phyloP scores from a whole-genome alignment of 164 flowering plant genomes.

The Malania oleifera region DNA sequence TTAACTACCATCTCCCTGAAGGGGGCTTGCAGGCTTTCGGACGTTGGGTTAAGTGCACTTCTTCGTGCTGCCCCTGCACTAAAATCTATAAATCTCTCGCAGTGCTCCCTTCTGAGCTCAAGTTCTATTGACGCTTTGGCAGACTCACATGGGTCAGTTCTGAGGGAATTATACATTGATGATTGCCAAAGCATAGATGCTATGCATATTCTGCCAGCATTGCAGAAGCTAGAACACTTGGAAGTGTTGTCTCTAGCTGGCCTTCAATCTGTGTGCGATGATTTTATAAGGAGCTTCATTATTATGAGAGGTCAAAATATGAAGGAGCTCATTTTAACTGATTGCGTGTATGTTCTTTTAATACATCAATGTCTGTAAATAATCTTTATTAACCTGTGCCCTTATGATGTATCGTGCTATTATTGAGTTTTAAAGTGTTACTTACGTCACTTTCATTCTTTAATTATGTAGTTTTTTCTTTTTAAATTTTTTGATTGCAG shows the following conservation, averaged over 20 bases:
- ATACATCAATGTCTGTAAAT: no score
- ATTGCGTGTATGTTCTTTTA: background rate
- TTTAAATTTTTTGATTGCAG: no score
- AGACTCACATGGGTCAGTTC: background rate
- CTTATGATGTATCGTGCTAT: no score
- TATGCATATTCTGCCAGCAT: slow-evolving; percentile 1
- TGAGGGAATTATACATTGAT: background rate
- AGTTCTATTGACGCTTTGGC: background rate
- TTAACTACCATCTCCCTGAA: background rate
- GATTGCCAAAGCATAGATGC: slow-evolving; percentile 6
- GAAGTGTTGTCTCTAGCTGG: slow-evolving; percentile 3
- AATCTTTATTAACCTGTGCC: no score
- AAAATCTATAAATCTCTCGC: background rate
- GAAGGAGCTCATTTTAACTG: slow-evolving; percentile 2
- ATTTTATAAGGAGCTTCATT: background rate
- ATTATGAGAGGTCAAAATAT: background rate
- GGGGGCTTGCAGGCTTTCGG: slow-evolving; percentile 6
- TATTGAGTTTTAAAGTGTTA: no score
- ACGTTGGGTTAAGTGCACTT: background rate
- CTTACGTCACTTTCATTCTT: no score
- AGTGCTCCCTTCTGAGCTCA: slow-evolving; percentile 4
- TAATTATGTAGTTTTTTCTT: no score
- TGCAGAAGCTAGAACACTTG: background rate
- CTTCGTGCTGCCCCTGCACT: background rate
- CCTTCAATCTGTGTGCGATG: background rate